A percentile compares a stretch with the other conserved stretches of the same genome.
Conservation (phyloP, 2,329 filamentous ascomycete genomes). For the Trichoderma pleuroti region DNA sequence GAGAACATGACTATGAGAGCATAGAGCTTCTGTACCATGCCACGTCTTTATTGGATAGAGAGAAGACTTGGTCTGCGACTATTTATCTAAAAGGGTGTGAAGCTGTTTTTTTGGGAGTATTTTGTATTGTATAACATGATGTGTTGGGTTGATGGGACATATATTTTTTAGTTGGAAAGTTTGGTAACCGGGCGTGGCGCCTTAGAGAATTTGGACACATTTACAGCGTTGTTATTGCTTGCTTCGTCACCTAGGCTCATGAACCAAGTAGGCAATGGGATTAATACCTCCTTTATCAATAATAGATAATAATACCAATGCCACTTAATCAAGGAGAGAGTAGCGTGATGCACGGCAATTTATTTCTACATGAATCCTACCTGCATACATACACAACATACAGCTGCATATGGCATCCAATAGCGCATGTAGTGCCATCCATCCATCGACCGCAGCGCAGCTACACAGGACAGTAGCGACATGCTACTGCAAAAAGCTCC, state of each 20-base stretch:
- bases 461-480: neutral
- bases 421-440: neutral
- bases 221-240: neutral
- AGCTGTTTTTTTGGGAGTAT: neutral
- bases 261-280: neutral
- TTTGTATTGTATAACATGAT: constrained; percentile 1
- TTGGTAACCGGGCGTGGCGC: neutral
- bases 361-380: neutral
- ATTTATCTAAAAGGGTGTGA: neutral
- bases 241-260: neutral
- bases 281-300: neutral
- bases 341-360: neutral
- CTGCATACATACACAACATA: neutral
- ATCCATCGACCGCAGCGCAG: neutral
- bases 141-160: neutral
- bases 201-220: neutral
- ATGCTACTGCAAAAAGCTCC: neutral
- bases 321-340: neutral
- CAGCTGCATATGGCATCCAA: neutral
- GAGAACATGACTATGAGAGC: neutral
- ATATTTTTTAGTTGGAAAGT: neutral
- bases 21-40: neutral
- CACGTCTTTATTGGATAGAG: neutral
- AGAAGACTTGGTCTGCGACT: neutral
- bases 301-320: neutral